phyloP scores from a whole-genome alignment of 768 basidiomycete species.

The Termitomyces sp. region DNA sequence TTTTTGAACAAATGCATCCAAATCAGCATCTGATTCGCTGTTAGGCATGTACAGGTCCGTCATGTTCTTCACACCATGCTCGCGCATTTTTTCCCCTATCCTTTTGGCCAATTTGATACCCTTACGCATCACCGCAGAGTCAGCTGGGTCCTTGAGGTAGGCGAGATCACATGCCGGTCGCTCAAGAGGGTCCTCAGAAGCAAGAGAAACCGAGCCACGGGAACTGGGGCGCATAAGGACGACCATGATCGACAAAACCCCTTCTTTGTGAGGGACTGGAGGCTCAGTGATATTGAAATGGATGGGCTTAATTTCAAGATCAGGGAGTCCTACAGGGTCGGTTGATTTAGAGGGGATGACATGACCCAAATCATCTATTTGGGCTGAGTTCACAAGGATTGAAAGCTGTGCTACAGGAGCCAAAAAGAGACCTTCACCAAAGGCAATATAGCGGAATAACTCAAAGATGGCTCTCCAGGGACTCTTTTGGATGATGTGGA shows the following conservation, averaged over 20 bases:
- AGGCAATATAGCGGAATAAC: constrained; percentile 26
- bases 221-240: constrained; percentile 18
- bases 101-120: constrained; percentile 16
- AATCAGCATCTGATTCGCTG: constrained; percentile 21
- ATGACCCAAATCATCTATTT: neutral
- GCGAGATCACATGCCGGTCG: constrained; percentile 25
- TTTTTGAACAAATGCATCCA: constrained; percentile 25
- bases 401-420: constrained; percentile 1
- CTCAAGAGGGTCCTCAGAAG: constrained; percentile 24
- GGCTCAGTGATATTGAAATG: constrained; percentile 11
- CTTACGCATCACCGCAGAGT: constrained; percentile 21
- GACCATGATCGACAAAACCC: constrained; percentile 19
- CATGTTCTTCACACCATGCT: constrained; percentile 5
- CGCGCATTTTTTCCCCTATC: constrained; percentile 5
- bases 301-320: constrained; percentile 11
- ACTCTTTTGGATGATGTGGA: constrained; percentile 20
- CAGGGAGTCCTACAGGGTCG: too few relatives aligned
- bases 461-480: constrained; percentile 24
- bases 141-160: constrained; percentile 20
- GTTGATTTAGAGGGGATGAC: too few relatives aligned
- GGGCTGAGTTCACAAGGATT: constrained; percentile 2
- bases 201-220: constrained; percentile 17
- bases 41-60: constrained; percentile 20
- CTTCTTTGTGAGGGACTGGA: constrained; percentile 10
- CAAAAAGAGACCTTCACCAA: constrained; percentile 28